A percentile compares a stretch with the other conserved stretches of the same genome.
These are phyloP conservation scores for Gelatoporia subvermispora DNA, from an alignment of 768 basidiomycete genomes.

Conservation along the genomic window DNA sequence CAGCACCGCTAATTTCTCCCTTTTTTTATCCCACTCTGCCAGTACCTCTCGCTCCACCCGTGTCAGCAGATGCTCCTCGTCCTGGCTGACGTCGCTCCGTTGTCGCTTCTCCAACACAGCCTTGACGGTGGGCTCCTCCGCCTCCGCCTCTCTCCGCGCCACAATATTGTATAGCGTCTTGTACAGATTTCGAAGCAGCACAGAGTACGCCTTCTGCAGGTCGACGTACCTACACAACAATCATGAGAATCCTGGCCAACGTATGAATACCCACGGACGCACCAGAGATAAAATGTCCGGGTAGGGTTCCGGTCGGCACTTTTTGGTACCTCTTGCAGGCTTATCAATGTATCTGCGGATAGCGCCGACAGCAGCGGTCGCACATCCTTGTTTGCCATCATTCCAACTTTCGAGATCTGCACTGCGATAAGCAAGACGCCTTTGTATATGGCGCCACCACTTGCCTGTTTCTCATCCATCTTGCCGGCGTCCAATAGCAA, in stretches of 20 bases:
- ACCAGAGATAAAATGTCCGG: slow-evolving; percentile 92
- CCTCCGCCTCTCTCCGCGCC: slow-evolving; percentile 67
- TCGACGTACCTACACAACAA: slow-evolving; percentile 74
- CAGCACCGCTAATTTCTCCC: slow-evolving; percentile 70
- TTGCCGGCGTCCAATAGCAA: slow-evolving; percentile 80
- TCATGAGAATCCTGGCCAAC: background rate
- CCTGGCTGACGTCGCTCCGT: slow-evolving; percentile 79
- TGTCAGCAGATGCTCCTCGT: slow-evolving; percentile 57
- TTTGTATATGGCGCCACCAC: background rate
- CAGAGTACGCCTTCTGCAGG: slow-evolving; percentile 73
- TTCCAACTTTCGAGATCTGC: slow-evolving; percentile 87
- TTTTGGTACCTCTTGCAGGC: slow-evolving; percentile 90
- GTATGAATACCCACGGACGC: slow-evolving; percentile 10
- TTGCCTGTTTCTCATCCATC: slow-evolving; percentile 90
- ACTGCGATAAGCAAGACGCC: background rate
- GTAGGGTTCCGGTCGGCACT: slow-evolving; percentile 86
- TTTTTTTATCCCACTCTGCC: slow-evolving; percentile 66
- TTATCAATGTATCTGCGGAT: slow-evolving; percentile 77
- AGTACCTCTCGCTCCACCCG: slow-evolving; percentile 74
- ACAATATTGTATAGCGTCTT: slow-evolving; percentile 88
- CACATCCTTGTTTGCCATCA: slow-evolving; percentile 88
- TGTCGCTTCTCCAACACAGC: slow-evolving; percentile 79
- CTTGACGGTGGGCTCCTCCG: slow-evolving; percentile 57
- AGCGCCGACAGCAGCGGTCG: slow-evolving; percentile 76
- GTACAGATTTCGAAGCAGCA: slow-evolving; percentile 74